phyloP scores from a whole-genome alignment of 2,329 filamentous ascomycete genomes.

The Nemania sp. region DNA sequence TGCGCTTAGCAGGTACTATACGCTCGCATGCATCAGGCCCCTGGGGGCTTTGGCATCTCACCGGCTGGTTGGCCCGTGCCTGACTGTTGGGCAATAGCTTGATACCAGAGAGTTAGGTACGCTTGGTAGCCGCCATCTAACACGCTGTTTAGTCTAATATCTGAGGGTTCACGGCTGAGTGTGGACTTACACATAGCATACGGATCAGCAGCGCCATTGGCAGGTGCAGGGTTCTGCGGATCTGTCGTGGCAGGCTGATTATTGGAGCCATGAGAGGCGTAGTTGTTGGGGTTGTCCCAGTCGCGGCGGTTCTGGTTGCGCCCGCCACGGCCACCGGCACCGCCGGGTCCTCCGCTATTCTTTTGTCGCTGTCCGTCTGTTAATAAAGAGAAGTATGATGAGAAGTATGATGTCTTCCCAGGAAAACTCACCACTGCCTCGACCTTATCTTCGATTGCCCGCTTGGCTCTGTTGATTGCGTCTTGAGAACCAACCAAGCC shows the following conservation, averaged over 20 bases:
- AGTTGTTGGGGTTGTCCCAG: conserved; percentile 57
- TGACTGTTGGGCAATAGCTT: conserved; percentile 62
- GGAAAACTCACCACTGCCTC: conserved; percentile 74
- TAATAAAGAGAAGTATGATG: conserved; percentile 39
- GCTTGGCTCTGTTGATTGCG: conserved; percentile 79
- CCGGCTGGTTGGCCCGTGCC: conserved; percentile 40
- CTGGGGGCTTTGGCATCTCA: conserved; percentile 46
- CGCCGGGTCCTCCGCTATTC: conserved; percentile 53
- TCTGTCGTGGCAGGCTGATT: conserved; percentile 48
- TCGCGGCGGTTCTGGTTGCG: conserved; percentile 52
- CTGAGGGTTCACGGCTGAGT: background rate
- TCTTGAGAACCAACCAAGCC: conserved; percentile 78
- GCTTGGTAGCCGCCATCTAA: conserved; percentile 79
- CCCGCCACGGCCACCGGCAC: conserved; percentile 48
- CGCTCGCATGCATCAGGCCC: conserved; percentile 38
- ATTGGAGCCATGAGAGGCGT: conserved; percentile 53
- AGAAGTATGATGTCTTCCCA: background rate
- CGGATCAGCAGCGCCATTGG: conserved; percentile 63
- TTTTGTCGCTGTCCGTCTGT: conserved; percentile 55
- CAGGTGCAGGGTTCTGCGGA: conserved; percentile 45
- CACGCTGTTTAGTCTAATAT: conserved; percentile 34
- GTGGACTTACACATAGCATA: conserved; percentile 72
- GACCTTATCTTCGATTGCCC: conserved; percentile 88
- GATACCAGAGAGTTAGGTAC: conserved; percentile 81
- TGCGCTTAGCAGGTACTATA: background rate